Evolutionary conservation across 208 protist genomes (phyloP), one percentile per base, ranked within the genome.

Genomic region (Crithidia brevicula): DNA sequence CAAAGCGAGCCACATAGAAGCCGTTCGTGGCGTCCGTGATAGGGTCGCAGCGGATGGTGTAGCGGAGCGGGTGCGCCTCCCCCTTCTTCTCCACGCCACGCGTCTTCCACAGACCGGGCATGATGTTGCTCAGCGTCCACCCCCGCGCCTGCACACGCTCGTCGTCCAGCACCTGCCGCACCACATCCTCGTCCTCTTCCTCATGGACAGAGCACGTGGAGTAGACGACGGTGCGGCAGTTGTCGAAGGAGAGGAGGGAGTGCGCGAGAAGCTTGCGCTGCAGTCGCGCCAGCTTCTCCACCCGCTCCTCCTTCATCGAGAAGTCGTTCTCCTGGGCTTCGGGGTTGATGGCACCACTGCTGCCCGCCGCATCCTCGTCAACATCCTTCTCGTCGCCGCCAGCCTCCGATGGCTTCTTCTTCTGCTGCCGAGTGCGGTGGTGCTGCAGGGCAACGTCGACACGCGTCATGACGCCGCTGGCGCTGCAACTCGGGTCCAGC

Each of bases 401-500:
- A n/a, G 62, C 16, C 30, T 43, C 27, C 38, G 71, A 22, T 8
- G 18, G 62, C 62, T 72, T 43, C 36, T 59, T 54, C 46, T 65
- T 57, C 34, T 50, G 31, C n/a, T 81, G 53, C 15, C 57, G 16
- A 1, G 13, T 57, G 45, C 60, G 69, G 74, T 89, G 71, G 36
- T 79, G 77, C 64, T 85, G 72, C 8, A 93, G 60, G 15, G 79
- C 81, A 23, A 95, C 82, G 53, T 97, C 92, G 36, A 97, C 89
- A 27, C 92, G 86, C 38, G 83, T 89, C 66, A 92, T 75, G 31
- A 98, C 92, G 22, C 94, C 94, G 69, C 85, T 95, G 4, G 88
- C 93, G 56, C 86, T 94, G 83, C 94, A 98, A 63, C 86, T 93
- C 8, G 94, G 94, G 77, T 98, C 94, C 15, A 97, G 83, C 76